phyloP scores from a whole-genome alignment of 2,329 filamentous ascomycete genomes.

The Cladosporium austrohemisphaericum region DNA sequence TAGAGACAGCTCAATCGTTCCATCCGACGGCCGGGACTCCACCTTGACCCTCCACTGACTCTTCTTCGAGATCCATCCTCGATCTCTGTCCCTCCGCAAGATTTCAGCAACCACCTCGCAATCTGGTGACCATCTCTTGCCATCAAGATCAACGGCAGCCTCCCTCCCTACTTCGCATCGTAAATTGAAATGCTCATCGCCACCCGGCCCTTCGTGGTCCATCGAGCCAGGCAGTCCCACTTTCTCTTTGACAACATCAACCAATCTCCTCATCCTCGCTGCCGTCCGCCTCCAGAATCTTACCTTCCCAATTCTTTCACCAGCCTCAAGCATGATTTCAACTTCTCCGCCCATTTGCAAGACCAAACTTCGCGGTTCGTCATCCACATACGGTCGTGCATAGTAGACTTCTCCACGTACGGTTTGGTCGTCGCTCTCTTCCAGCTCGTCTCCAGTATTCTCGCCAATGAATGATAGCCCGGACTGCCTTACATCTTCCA shows the following conservation, averaged over 20 bases:
- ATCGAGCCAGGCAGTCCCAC: slow-evolving; percentile 59
- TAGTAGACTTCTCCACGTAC: slow-evolving; percentile 65
- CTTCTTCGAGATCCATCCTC: slow-evolving; percentile 27
- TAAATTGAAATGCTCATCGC: slow-evolving; percentile 50
- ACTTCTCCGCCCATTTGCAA: slow-evolving; percentile 70
- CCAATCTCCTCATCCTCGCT: slow-evolving; percentile 65
- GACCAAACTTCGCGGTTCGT: slow-evolving; percentile 67
- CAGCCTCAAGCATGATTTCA: slow-evolving; percentile 21
- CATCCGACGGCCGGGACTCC: slow-evolving; percentile 17
- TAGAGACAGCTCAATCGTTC: slow-evolving; percentile 27
- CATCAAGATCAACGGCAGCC: slow-evolving; percentile 56
- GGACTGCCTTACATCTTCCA: slow-evolving; percentile 86
- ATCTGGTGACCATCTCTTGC: slow-evolving; percentile 21
- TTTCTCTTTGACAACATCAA: slow-evolving; percentile 78
- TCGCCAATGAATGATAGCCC: slow-evolving; percentile 67
- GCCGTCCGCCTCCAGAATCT: slow-evolving; percentile 67
- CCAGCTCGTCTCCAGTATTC: slow-evolving; percentile 22
- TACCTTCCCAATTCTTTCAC: neutral
- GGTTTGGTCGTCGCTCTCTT: rapidly evolving
- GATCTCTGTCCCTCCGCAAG: slow-evolving; percentile 17
- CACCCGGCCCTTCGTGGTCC: slow-evolving; percentile 29
- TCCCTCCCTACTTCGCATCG: slow-evolving; percentile 60
- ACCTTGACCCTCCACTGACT: slow-evolving; percentile 29
- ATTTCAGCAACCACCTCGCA: slow-evolving; percentile 14
- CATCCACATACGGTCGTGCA: slow-evolving; percentile 80